Evolutionary conservation across 176 grass and related monocot species (phyloP).

Genomic region (Dactylis glomerata): DNA sequence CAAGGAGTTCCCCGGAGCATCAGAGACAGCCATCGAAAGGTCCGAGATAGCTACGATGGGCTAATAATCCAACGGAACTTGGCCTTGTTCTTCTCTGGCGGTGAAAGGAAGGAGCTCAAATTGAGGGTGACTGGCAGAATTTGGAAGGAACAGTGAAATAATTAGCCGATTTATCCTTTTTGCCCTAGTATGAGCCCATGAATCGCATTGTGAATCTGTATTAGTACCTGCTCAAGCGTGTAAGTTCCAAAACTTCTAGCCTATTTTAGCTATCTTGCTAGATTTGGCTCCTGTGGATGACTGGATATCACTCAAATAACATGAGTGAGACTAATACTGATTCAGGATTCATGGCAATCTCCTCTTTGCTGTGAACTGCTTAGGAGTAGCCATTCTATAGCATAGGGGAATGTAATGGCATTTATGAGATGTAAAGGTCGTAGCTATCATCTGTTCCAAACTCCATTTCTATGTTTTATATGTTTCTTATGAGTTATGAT

Average conservation of each 20-base stretch:
- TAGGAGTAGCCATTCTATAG: slow-evolving; percentile 20
- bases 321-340: not conserved
- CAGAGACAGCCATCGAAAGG: slow-evolving; percentile 78
- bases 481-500: not conserved
- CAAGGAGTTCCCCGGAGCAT: slow-evolving; percentile 88
- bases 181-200: not conserved
- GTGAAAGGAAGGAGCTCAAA: slow-evolving; percentile 87
- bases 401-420: slow-evolving; percentile 28
- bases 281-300: not conserved
- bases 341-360: slow-evolving; percentile 26
- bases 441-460: not conserved
- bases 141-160: slow-evolving; percentile 76
- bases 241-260: not conserved
- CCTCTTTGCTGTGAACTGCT: slow-evolving; percentile 16
- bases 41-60: slow-evolving; percentile 84
- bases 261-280: slow-evolving; percentile 11
- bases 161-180: not conserved
- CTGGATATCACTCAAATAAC: not conserved
- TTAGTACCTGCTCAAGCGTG: not conserved
- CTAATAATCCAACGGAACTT: slow-evolving; percentile 93
- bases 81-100: slow-evolving; percentile 88
- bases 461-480: not conserved
- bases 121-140: slow-evolving; percentile 84
- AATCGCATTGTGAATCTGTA: not conserved
- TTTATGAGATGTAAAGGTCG: slow-evolving; percentile 3